Conservation (phyloP, 331 rosid genomes). For the Acacia concinna region DNA sequence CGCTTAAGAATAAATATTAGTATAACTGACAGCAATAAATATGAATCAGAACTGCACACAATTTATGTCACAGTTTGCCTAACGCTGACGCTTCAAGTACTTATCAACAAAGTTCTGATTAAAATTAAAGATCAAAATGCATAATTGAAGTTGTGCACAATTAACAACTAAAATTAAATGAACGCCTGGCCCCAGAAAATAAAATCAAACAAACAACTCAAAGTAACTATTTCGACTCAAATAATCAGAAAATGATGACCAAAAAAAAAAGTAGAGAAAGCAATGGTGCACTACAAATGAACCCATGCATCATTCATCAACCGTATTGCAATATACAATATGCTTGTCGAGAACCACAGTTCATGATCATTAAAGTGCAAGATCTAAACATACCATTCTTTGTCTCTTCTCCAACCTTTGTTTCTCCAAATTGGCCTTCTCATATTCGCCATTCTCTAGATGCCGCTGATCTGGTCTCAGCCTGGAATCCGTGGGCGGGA, state of each 20-base stretch:
- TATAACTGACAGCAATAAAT: background rate
- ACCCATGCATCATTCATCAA: background rate
- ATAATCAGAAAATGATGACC: background rate
- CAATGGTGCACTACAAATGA: background rate
- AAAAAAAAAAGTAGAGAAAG: too few species aligned
- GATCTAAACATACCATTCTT: constrained; percentile 69
- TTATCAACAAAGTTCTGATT: background rate
- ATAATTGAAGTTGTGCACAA: background rate
- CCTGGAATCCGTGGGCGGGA: constrained; percentile 98
- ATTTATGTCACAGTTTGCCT: background rate
- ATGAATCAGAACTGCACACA: background rate
- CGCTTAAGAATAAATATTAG: background rate
- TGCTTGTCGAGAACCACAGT: background rate
- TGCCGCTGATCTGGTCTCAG: constrained; percentile 97
- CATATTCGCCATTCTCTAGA: constrained; percentile 96
- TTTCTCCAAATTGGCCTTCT: constrained; percentile 89
- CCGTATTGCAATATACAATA: too few species aligned
- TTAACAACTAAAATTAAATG: background rate
- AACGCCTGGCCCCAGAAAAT: background rate
- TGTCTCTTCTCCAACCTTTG: constrained; percentile 94
- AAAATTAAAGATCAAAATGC: background rate
- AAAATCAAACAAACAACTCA: background rate
- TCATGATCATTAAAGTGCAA: background rate
- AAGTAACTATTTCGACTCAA: background rate
- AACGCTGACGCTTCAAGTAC: background rate